Base-by-base conservation (phyloP, 176 grass and related monocot species). In the Aegilops tauschii region DNA sequence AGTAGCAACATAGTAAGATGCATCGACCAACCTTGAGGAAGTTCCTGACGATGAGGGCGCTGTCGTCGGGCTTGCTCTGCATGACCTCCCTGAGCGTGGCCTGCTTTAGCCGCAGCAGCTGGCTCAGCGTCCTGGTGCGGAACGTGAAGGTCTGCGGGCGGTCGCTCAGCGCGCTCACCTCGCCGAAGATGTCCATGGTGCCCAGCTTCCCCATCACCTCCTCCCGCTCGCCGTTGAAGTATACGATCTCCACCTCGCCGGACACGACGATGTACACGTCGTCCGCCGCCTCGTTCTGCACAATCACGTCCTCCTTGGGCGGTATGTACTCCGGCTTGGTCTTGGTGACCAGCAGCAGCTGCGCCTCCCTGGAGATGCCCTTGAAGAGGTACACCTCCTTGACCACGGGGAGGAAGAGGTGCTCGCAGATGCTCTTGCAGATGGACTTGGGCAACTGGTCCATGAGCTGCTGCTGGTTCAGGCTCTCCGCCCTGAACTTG, bases 391-490 rank as follows among this genome's bases (percentile, higher is more conserved):
- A 96, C n/a, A 94, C 97, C 7, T 96, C 85, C 79, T 87, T 91
- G 20, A 98, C 85, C 34, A 93, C 89, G 0, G 94, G 94, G 9
- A 96, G 79, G 82, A 99, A 99, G 49, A 99, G 97, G 69, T 91
- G 58, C 81, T 99, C 88, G 39, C 92, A 96, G 79, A 99, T 99
- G 85, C 92, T 91, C 84, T 98, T 96, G 94, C 89, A 96, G 90
- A 98, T 98, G 71, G 97, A 90, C 78, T 93, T 96, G 40, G 97
- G 97, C 20, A 98, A 86, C 66, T 98, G 93, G 54, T 96, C 92
- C 92, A 98, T 96, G 37, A 98, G 88, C 88, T 98, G 92, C 86
- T 98, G 96, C 78, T 96, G 97, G 72, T 98, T 98, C 62, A 98
- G 84, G 72, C 88, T 98, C 78, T 98, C 97, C 36, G 97, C 92